Conservation (phyloP, 2,329 filamentous ascomycete species). For the Phaeophleospora eucalypticola region DNA sequence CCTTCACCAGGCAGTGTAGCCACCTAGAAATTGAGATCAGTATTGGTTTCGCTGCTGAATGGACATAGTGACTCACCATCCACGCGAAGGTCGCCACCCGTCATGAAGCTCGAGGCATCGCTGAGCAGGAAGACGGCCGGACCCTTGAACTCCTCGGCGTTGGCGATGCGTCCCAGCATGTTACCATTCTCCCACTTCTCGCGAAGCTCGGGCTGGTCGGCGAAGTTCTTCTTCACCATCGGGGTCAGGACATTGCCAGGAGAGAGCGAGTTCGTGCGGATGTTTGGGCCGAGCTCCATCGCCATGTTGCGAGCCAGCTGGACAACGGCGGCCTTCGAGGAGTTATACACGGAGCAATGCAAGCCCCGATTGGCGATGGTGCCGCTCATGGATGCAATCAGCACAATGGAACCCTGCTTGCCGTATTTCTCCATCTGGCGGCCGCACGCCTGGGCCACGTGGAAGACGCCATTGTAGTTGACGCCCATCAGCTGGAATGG, state of each 20-base stretch:
- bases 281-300: constrained; percentile 34
- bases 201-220: constrained; percentile 27
- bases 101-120: constrained; percentile 28
- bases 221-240: constrained; percentile 33
- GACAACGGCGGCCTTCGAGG: constrained; percentile 36
- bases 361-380: constrained; percentile 28
- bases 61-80: constrained; percentile 18
- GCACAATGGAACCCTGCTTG: constrained; percentile 47
- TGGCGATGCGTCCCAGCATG: constrained; percentile 32
- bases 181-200: constrained; percentile 31
- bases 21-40: not conserved
- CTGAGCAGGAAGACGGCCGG: constrained; percentile 32
- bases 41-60: not conserved
- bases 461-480: constrained; percentile 50
- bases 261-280: constrained; percentile 32
- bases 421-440: constrained; percentile 49
- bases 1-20: constrained; percentile 6
- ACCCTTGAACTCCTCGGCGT: constrained; percentile 29
- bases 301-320: constrained; percentile 18
- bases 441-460: constrained; percentile 44
- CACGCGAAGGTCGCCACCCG: constrained; percentile 25
- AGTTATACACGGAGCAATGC: constrained; percentile 23
- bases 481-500: constrained; percentile 32
- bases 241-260: constrained; percentile 36
- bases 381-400: constrained; percentile 51